Evolutionary conservation across 768 basidiomycete species (phyloP), one percentile per base, ranked within the genome.

Genomic region (Termitomyces sp.): DNA sequence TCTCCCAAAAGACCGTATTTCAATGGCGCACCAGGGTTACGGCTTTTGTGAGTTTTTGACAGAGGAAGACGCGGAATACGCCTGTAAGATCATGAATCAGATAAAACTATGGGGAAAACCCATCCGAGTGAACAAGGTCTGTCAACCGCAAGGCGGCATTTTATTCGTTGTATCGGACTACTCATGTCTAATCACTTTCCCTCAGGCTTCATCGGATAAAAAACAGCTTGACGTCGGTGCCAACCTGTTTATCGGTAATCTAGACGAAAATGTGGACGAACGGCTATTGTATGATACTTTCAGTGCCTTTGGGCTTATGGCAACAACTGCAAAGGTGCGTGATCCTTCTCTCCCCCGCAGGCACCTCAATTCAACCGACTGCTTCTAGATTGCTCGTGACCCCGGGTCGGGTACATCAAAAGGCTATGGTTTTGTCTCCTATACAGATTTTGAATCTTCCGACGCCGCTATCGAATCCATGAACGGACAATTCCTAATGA

Each of bases 11-110:
- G 97, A 99, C 73, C 87, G 97, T 63, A 92, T 99, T 55, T 97
- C 94, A 12, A 96, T 95, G 91, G 81, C 91, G 1, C 97, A 98
- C 70, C 97, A 99, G 74, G 97, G 97, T 47, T 99, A 98, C 74
- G 97, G 97, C 41, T 99, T 99, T 76, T 98, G 96, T 82, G 97
- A 99, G 78, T 98, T 99, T 72, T 77, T 96, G 73, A 94, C 94
- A 40, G 95, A 98, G 76, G 95, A 97, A 71, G 97, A 98, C 75
- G 94, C 97, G 60, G 97, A 99, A 73, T 99, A 99, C 72, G 96
- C 94, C 56, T 98, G 96, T 82, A 97, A 98, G 80, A 98, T 98
- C 65, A 98, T 98, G 96, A 99, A 99, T 70, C 96, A 98, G 79
- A 98, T 99, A 70, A 99, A 99, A 73, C 73, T 99, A 53, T 99